Evolutionary conservation across 495 filamentous ascomycete genomes (phyloP).

Genomic region (Choiromyces venosus): DNA sequence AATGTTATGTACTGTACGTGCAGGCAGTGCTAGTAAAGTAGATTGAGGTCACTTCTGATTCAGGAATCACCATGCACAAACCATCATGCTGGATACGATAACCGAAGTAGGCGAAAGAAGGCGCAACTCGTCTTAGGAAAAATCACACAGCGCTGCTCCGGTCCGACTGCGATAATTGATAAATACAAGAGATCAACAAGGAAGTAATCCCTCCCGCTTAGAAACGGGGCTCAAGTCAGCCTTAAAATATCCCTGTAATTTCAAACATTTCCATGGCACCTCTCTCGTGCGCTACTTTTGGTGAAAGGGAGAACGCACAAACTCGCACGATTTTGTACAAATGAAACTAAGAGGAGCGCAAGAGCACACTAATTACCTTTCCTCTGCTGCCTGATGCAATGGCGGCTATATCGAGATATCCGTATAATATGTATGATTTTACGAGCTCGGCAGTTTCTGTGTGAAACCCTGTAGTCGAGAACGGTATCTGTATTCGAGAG

Average conservation of each 20-base stretch:
- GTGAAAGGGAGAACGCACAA: neutral
- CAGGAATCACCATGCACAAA: neutral
- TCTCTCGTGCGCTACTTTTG: neutral
- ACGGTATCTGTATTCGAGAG: neutral
- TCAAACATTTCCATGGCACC: neutral
- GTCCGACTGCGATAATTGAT: neutral
- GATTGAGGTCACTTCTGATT: neutral
- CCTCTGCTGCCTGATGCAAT: neutral
- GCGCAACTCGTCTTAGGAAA: neutral
- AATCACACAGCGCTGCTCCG: neutral
- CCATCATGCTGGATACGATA: neutral
- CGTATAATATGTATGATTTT: neutral
- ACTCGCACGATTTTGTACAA: neutral
- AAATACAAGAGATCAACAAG: neutral
- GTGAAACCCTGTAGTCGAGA: neutral
- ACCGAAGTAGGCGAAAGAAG: neutral
- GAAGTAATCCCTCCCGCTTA: neutral
- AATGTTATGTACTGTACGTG: neutral
- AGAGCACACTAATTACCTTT: neutral
- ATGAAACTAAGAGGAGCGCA: neutral
- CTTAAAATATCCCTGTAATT: neutral
- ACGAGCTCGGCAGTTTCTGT: neutral
- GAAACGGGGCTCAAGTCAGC: neutral
- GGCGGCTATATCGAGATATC: neutral
- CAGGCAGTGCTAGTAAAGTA: too few species aligned